phyloP scores from a whole-genome alignment of 805 yeast genomes.

The Suhomyces sp. region DNA sequence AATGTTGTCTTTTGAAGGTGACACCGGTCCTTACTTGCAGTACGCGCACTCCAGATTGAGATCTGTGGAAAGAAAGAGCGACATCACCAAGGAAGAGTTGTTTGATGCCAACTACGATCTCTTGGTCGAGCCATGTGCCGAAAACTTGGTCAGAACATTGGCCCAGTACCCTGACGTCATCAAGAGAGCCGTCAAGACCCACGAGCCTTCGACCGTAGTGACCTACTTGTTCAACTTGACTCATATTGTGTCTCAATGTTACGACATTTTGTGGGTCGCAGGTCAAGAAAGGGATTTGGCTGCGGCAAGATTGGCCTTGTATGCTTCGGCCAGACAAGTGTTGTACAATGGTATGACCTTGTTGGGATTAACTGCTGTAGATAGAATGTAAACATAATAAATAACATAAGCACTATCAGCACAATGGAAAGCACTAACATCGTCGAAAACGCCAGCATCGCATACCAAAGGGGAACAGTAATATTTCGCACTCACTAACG shows the following conservation, averaged over 20 bases:
- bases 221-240: slow-evolving; percentile 90
- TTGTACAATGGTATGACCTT: slow-evolving; percentile 84
- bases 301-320: slow-evolving; percentile 86
- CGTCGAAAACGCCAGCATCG: slow-evolving; percentile 19
- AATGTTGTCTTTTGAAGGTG: slow-evolving; percentile 98
- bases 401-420: no score
- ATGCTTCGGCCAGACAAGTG: slow-evolving; percentile 85
- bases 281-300: slow-evolving; percentile 90
- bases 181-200: slow-evolving; percentile 75
- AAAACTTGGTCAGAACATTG: slow-evolving; percentile 67
- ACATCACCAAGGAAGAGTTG: slow-evolving; percentile 39
- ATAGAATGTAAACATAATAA: slow-evolving; percentile 94
- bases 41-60: slow-evolving; percentile 97
- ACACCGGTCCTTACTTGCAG: slow-evolving; percentile 97
- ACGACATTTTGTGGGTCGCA: slow-evolving; percentile 93
- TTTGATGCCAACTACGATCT: slow-evolving; percentile 54
- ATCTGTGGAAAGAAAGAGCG: slow-evolving; percentile 87
- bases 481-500: no score
- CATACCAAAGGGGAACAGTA: no score
- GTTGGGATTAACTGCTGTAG: slow-evolving; percentile 96
- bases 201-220: slow-evolving; percentile 91
- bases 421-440: no score
- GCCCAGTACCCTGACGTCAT: slow-evolving; percentile 91
- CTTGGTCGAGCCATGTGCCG: slow-evolving; percentile 70
- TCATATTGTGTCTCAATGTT: slow-evolving; percentile 94